phyloP scores from a whole-genome alignment of 2,329 filamentous ascomycete genomes.

The Alternaria sp. region DNA sequence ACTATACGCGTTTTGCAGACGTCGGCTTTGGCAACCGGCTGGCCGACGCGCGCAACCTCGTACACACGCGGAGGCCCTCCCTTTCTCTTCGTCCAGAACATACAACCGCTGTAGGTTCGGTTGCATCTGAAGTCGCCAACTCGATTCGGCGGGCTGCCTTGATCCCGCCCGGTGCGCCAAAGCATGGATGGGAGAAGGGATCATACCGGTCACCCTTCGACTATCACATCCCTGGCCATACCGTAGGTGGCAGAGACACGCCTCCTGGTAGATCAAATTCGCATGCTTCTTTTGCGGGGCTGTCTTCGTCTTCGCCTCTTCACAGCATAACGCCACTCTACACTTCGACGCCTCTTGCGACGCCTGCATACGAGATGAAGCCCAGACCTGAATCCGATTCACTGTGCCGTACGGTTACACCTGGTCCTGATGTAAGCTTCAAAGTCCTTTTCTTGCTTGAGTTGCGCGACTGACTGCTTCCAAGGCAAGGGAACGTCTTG shows the following conservation, averaged over 20 bases:
- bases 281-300: not conserved
- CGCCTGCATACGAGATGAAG: not conserved
- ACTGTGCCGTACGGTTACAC: not conserved
- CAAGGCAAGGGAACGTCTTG: constrained; percentile 9
- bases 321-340: not conserved
- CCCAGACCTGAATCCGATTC: not conserved
- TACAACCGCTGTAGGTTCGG: not conserved
- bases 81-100: not conserved
- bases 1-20: not conserved
- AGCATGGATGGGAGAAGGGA: constrained; percentile 1
- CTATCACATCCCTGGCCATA: not conserved
- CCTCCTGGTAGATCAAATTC: not conserved
- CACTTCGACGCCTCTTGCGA: not conserved
- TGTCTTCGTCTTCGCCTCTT: not conserved
- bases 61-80: constrained; percentile 1
- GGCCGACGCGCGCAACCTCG: constrained; percentile 9
- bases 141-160: not conserved
- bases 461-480: not conserved
- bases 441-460: not conserved
- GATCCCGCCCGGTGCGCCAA: not conserved
- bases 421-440: not conserved
- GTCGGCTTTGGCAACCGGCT: constrained; percentile 8
- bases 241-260: not conserved
- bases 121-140: not conserved
- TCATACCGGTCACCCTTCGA: constrained; percentile 6